phyloP scores from a whole-genome alignment of 345 rosid species.

The Lepidium sativum region DNA sequence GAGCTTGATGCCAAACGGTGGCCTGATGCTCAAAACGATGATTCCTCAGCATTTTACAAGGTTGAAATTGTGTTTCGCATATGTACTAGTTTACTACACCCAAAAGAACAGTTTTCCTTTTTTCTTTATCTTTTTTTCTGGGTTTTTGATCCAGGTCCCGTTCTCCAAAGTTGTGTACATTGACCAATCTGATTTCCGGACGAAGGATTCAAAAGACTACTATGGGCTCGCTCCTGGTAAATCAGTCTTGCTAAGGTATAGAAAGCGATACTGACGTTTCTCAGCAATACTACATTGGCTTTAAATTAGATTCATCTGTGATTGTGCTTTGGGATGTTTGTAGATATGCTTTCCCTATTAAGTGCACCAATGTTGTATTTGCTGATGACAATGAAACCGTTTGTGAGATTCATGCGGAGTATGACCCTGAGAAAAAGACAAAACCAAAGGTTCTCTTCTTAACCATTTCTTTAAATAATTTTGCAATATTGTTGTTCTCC shows the following conservation, averaged over 20 bases:
- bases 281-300: too few relatives aligned
- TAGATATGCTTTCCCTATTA: constrained; percentile 3
- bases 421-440: constrained; percentile 57
- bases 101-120: too few relatives aligned
- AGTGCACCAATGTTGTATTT: not conserved
- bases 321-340: not conserved
- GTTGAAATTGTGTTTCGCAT: constrained; percentile 17
- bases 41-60: constrained; percentile 56
- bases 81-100: too few relatives aligned
- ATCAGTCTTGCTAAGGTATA: constrained; percentile 58
- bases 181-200: constrained; percentile 60
- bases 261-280: not conserved
- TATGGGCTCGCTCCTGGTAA: constrained; percentile 82
- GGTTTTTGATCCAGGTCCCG: constrained; percentile 37
- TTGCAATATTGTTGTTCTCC: not conserved
- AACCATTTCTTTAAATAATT: not conserved
- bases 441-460: constrained; percentile 50
- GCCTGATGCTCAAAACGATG: constrained; percentile 54
- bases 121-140: too few relatives aligned
- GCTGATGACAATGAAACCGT: constrained; percentile 47
- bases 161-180: constrained; percentile 65
- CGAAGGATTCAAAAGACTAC: constrained; percentile 70
- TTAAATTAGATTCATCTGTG: too few relatives aligned
- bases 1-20: constrained; percentile 76
- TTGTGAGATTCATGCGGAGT: constrained; percentile 54